Base-by-base conservation (phyloP, 2,329 filamentous ascomycete species). In the Botrytis elliptica region DNA sequence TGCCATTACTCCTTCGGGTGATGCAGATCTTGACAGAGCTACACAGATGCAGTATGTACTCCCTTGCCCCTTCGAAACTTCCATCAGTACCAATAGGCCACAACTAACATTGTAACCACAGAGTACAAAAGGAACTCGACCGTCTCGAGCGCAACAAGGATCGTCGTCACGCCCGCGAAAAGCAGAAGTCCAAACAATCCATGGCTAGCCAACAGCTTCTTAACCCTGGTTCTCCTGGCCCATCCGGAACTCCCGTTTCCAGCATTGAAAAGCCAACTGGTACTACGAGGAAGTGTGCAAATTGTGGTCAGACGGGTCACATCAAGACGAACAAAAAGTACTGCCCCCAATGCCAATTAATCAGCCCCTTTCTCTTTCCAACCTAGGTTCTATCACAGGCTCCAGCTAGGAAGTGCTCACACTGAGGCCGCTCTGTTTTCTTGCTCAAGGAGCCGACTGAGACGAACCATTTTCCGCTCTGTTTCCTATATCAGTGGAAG, bases 271-370 rank as follows among this genome's bases (percentile, higher is more conserved):
- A 85, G 75, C 81, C 82, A 74, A 88, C 85, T 66, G 90, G 91
- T 75, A 97, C 93, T 73, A 92, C 92, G 49, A 89, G 97, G 79
- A 98, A 98, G 85, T 99, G 96, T 84, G 96, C 96, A 77, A 98
- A 98, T 83, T 99, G 96, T 84, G 96, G 96, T 69, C 93, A 96
- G 82, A 92, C 97, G 72, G 96, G 96, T 46, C 96, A 99, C 81
- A 99, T 99, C 86, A 98, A 98, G 84, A 98, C 95, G 66, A 98
- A 98, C 86, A 97, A 98, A 85, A 98, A 98, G 94, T 96, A 89
- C 76, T 79, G 76, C 22, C 33, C 71, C 71, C 70, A 69, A 69
- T 74, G 70, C 73, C 71, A 74, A 72, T 52, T 65, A 59, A 44
- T 62, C 70, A 71, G 55, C n/a, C 42, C 40, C 25, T 73, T 66